Conservation (phyloP, 352 stramenopile genomes). For the Plasmopara muralis region DNA sequence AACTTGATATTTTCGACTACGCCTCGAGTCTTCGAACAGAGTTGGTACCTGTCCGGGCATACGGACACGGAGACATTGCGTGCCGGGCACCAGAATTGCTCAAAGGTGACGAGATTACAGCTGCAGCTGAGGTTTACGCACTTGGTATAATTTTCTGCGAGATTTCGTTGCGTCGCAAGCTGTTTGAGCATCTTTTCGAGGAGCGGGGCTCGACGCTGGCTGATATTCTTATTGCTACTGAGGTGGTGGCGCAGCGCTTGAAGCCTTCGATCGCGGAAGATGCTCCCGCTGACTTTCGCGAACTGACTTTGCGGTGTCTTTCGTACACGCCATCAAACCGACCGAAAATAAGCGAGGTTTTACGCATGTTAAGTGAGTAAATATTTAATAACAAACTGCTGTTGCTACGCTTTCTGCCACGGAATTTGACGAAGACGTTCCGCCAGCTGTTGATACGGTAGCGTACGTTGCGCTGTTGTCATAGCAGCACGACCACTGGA, state of each 20-base stretch:
- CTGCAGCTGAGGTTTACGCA: slow-evolving; percentile 56
- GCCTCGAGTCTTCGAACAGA: slow-evolving; percentile 41
- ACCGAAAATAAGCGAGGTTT: slow-evolving; percentile 35
- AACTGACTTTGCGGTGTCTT: slow-evolving; percentile 37
- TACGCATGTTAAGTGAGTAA: slow-evolving; percentile 29
- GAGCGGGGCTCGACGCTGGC: slow-evolving; percentile 47
- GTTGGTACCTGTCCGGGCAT: slow-evolving; percentile 33
- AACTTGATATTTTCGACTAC: slow-evolving; percentile 75
- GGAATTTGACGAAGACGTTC: slow-evolving; percentile 49
- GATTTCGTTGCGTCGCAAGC: slow-evolving; percentile 37
- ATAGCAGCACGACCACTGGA: slow-evolving; percentile 79
- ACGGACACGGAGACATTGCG: slow-evolving; percentile 50
- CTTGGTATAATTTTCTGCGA: slow-evolving; percentile 72
- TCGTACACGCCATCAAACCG: slow-evolving; percentile 43
- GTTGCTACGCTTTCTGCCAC: slow-evolving; percentile 28
- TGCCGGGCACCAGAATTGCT: slow-evolving; percentile 56
- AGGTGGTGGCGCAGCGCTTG: slow-evolving; percentile 38
- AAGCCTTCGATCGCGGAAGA: slow-evolving; percentile 37
- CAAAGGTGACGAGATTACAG: slow-evolving; percentile 33
- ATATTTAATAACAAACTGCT: slow-evolving; percentile 17
- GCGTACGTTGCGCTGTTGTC: slow-evolving; percentile 59
- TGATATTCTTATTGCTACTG: slow-evolving; percentile 56
- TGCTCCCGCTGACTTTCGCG: slow-evolving; percentile 36
- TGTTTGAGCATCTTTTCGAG: slow-evolving; percentile 39
- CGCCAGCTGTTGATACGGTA: slow-evolving; percentile 66